Conservation (phyloP, 257 asterid genomes). For the Anisodus tanguticus region DNA sequence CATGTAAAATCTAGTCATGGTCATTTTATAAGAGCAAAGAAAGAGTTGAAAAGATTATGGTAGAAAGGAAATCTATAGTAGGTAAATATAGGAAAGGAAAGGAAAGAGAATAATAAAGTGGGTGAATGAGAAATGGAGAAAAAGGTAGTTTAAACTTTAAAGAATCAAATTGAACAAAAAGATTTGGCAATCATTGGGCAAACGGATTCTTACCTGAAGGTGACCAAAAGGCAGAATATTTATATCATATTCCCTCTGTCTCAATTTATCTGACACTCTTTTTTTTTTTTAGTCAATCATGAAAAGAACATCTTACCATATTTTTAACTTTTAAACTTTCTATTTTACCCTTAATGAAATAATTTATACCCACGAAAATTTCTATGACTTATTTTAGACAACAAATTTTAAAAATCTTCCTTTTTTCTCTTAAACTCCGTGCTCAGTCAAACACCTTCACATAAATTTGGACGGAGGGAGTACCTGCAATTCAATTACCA, state of each 20-base stretch:
- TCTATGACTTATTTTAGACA: too few relatives aligned
- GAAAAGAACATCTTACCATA: too few relatives aligned
- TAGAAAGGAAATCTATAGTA: constrained; percentile 16
- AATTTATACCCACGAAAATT: too few relatives aligned
- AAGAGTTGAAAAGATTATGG: constrained; percentile 30
- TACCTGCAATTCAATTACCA: background rate
- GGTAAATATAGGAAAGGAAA: constrained; percentile 42
- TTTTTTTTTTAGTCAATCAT: too few relatives aligned
- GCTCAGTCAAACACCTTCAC: too few relatives aligned
- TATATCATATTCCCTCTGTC: too few relatives aligned
- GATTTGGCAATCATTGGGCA: constrained; percentile 24
- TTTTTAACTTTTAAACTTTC: too few relatives aligned
- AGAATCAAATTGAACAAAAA: constrained; percentile 34
- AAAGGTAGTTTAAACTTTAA: constrained; percentile 16
- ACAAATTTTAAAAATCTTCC: too few relatives aligned
- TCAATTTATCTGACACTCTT: too few relatives aligned
- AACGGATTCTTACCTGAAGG: constrained; percentile 25
- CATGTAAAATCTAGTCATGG: constrained; percentile 26
- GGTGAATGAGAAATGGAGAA: constrained; percentile 28
- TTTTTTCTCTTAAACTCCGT: too few relatives aligned
- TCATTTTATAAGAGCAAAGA: constrained; percentile 31
- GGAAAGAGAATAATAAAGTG: constrained; percentile 34
- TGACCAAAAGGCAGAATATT: constrained; percentile 15
- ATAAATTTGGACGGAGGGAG: too few relatives aligned
- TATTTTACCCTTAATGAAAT: too few relatives aligned